These are phyloP conservation scores for Herpetomonas samuelpessoai DNA, from an alignment of 208 protist species.

Conservation along the genomic window DNA sequence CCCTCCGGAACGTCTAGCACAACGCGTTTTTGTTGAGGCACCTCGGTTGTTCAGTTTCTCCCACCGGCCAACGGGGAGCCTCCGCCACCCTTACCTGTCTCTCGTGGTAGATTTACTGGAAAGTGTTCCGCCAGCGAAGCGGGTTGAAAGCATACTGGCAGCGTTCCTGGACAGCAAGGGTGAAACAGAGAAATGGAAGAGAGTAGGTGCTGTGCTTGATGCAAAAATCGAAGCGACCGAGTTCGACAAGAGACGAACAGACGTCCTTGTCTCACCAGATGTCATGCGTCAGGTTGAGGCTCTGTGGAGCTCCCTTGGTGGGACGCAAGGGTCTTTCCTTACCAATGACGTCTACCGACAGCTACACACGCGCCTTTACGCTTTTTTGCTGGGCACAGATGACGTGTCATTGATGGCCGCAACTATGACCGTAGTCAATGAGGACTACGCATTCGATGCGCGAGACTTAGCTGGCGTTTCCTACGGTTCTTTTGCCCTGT, in stretches of 20 bases:
- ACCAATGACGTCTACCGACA: constrained; percentile 52
- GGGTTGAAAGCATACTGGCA: constrained; percentile 44
- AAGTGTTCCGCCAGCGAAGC: constrained; percentile 16
- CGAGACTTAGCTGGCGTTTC: constrained; percentile 30
- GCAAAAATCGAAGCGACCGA: constrained; percentile 46
- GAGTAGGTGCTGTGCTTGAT: constrained; percentile 62
- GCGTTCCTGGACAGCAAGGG: constrained; percentile 40
- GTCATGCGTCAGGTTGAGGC: constrained; percentile 39
- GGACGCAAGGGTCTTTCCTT: constrained; percentile 17
- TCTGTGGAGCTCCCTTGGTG: constrained; percentile 45
- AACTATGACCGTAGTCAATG: constrained; percentile 40
- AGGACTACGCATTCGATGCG: constrained; percentile 59
- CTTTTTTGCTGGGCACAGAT: constrained; percentile 42
- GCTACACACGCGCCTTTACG: constrained; percentile 64
- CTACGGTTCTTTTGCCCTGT: constrained; percentile 61
- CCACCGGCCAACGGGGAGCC: constrained; percentile 51
- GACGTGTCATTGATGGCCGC: constrained; percentile 41
- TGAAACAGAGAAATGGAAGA: constrained; percentile 49
- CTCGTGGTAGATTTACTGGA: constrained; percentile 36
- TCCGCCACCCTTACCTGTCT: constrained; percentile 67
- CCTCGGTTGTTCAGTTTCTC: constrained; percentile 67
- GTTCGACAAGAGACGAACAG: constrained; percentile 51
- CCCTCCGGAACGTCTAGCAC: constrained; percentile 47
- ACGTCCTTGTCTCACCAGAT: constrained; percentile 35
- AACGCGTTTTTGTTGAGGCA: constrained; percentile 59